phyloP scores from a whole-genome alignment of 371 early-diverging fungal genomes.

The Haplosporangium sp. region DNA sequence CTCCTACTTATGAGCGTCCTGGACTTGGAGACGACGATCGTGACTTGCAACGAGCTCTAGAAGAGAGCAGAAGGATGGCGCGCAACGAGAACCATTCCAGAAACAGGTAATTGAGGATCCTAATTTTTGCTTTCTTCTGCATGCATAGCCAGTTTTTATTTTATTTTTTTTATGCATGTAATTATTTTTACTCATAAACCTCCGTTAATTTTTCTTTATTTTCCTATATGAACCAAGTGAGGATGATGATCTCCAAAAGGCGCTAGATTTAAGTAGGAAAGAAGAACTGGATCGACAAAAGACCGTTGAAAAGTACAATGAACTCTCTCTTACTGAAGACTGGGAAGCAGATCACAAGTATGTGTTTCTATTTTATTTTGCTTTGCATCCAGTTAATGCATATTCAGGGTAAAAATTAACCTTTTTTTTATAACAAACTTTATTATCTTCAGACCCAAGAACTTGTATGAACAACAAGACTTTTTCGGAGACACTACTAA shows the following conservation, averaged over 20 bases:
- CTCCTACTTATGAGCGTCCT: slow-evolving; percentile 59
- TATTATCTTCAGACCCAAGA: slow-evolving; percentile 8
- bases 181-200: neutral
- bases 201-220: too few relatives aligned
- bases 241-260: slow-evolving; percentile 64
- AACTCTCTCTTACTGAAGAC: slow-evolving; percentile 54
- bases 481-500: slow-evolving; percentile 60
- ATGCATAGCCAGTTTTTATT: neutral
- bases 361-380: slow-evolving; percentile 1
- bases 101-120: slow-evolving; percentile 36
- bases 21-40: slow-evolving; percentile 79
- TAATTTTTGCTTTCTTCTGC: neutral
- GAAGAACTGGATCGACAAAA: slow-evolving; percentile 57
- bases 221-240: slow-evolving; percentile 41
- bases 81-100: slow-evolving; percentile 65
- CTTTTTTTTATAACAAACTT: neutral
- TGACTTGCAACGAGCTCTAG: slow-evolving; percentile 86
- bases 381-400: neutral
- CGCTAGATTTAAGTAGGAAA: slow-evolving; percentile 70
- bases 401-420: neutral
- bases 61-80: slow-evolving; percentile 83
- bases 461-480: slow-evolving; percentile 62
- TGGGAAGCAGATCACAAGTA: slow-evolving; percentile 50
- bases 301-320: slow-evolving; percentile 50
- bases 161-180: slow-evolving; percentile 1